Evolutionary conservation across 2,329 filamentous ascomycete genomes (phyloP), one percentile per base, ranked within the genome.

Genomic region (Aureobasidium sp.): DNA sequence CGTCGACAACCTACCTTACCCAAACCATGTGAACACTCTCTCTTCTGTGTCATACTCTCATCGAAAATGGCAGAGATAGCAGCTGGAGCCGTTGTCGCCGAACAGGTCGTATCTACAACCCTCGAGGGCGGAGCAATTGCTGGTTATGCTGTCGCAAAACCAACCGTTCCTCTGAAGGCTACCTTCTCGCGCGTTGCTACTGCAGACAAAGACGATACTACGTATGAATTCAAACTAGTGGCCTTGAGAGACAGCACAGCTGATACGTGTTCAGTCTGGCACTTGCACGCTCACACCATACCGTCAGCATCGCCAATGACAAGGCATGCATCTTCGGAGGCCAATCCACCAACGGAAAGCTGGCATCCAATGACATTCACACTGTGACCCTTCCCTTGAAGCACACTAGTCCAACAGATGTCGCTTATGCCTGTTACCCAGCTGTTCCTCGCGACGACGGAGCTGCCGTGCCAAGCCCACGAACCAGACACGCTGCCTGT

Each of bases 311-410:
- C 17, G 66, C 77, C 33, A 65, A 68, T 40, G 72, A 75, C 64
- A 76, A 75, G 63, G 74, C 75, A 5, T 77, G 75, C 64, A 71
- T 78, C 25, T 78, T 77, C 60, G 76, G 76, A 38, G 76, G 76
- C 49, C 68, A 71, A 37, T 73, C 70, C 25, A 63, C 68, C 1
- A 66, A 68, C 7, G 69, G 69, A n/a, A 66, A 69, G 27, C 62
- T 76, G 15, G 73, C 74, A 4, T 73, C 71, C 59, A 77, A 73
- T 53, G 75, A 78, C 15, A 69, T 77, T 1, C 76, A 78, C 57
- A 68, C 69, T 3, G 63, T 78, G 37, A 74, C 72, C 38, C 69
- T 70, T 29, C 69, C 66, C 67, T 69, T 19, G 60, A 60, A 59
- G 38, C 57, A 57, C 23, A 50, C 65, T n/a, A 65, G 65, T 59